phyloP scores from a whole-genome alignment of 306 rosid species.

The Pyrus pyrifolia region DNA sequence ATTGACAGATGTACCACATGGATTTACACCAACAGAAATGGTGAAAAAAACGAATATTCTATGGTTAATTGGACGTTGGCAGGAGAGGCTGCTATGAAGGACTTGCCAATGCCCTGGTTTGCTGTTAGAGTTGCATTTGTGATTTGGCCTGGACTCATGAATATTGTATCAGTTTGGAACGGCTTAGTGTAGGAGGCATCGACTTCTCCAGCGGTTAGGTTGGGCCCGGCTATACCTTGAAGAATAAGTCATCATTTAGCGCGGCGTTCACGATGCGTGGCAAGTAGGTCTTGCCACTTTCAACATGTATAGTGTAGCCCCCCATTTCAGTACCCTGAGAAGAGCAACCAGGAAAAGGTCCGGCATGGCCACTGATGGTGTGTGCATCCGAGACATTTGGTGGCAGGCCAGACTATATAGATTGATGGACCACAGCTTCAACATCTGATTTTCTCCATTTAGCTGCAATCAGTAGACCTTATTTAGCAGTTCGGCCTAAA shows the following conservation, averaged over 20 bases:
- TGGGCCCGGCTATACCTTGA: constrained; percentile 58
- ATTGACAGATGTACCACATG: constrained; percentile 35
- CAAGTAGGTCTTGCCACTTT: constrained; percentile 60
- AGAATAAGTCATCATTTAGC: constrained; percentile 66
- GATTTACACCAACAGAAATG: constrained; percentile 43
- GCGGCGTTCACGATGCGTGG: constrained; percentile 74
- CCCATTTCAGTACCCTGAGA: constrained; percentile 44
- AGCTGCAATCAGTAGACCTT: constrained; percentile 10
- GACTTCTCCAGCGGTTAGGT: constrained; percentile 55
- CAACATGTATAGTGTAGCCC: constrained; percentile 51
- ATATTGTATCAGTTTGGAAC: constrained; percentile 51
- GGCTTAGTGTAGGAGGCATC: constrained; percentile 72
- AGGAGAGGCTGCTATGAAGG: constrained; percentile 53
- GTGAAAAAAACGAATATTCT: constrained; percentile 53
- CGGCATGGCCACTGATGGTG: constrained; percentile 59
- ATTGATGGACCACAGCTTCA: constrained; percentile 51
- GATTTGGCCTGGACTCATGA: constrained; percentile 72
- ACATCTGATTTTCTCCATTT: constrained; percentile 87
- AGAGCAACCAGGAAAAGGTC: constrained; percentile 51
- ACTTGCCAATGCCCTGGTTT: constrained; percentile 38
- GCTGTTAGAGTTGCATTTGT: constrained; percentile 54
- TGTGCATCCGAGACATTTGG: constrained; percentile 70
- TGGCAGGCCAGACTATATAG: constrained; percentile 40
- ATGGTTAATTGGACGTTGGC: constrained; percentile 41
- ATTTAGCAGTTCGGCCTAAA: no score